A percentile compares a stretch with the other conserved stretches of the same genome.
phyloP scores from a whole-genome alignment of 2,329 filamentous ascomycete species.

The Fusarium sp. region DNA sequence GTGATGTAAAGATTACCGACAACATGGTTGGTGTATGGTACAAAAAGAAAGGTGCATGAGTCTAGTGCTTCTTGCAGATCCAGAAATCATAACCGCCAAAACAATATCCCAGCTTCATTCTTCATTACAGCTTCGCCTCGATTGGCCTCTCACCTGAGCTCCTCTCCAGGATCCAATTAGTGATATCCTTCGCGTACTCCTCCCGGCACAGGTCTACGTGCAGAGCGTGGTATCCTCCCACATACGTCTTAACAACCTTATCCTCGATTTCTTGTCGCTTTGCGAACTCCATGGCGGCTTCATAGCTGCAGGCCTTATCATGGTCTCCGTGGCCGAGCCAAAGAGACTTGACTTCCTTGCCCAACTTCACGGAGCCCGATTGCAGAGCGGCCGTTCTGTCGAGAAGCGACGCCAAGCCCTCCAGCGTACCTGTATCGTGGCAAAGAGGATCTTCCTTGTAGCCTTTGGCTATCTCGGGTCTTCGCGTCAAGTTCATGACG shows the following conservation, averaged over 20 bases:
- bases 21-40: neutral
- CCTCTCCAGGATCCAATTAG: slow-evolving; percentile 72
- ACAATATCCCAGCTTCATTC: neutral
- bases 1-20: neutral
- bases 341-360: slow-evolving; percentile 69
- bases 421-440: slow-evolving; percentile 88
- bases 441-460: slow-evolving; percentile 76
- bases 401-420: slow-evolving; percentile 80
- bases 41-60: neutral
- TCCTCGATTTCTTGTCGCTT: slow-evolving; percentile 71
- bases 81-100: neutral
- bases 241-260: slow-evolving; percentile 77
- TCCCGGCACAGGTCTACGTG: slow-evolving; percentile 69
- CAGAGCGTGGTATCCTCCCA: slow-evolving; percentile 82
- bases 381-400: slow-evolving; percentile 75
- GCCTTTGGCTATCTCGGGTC: slow-evolving; percentile 70
- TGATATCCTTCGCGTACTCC: slow-evolving; percentile 69
- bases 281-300: slow-evolving; percentile 73
- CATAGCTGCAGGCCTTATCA: slow-evolving; percentile 76
- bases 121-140: slow-evolving; percentile 55
- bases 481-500: slow-evolving; percentile 73
- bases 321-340: slow-evolving; percentile 82
- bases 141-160: slow-evolving; percentile 38
- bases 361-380: slow-evolving; percentile 64
- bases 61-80: neutral